A percentile compares a stretch with the other conserved stretches of the same genome.
These are phyloP conservation scores for Wakefieldia striispora DNA, from an alignment of 768 basidiomycete genomes.

Conservation along the genomic window DNA sequence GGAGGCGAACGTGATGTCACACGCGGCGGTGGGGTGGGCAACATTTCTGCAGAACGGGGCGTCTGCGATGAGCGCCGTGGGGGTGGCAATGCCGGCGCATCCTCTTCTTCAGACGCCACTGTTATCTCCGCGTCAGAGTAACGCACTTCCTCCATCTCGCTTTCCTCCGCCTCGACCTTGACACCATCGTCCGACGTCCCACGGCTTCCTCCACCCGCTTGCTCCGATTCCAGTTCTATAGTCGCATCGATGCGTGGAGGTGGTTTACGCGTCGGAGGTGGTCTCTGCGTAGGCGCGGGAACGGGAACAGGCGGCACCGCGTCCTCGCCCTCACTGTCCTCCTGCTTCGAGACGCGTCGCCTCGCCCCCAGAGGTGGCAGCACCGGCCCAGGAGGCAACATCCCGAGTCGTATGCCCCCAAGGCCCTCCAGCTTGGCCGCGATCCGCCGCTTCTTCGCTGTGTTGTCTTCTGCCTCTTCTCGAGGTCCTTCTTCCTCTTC, in stretches of 20 bases:
- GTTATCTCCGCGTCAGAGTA: constrained; percentile 49
- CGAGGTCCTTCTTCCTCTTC: constrained; percentile 20
- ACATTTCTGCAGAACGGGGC: constrained; percentile 30
- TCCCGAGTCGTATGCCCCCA: constrained; percentile 58
- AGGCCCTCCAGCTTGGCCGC: constrained; percentile 51
- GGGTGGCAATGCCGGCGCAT: constrained; percentile 53
- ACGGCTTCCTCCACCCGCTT: constrained; percentile 44
- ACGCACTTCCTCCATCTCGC: constrained; percentile 65
- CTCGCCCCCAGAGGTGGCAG: constrained; percentile 16
- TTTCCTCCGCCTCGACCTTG: constrained; percentile 67
- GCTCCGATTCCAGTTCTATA: constrained; percentile 8
- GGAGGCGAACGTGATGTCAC: constrained; percentile 30
- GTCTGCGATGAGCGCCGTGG: constrained; percentile 36
- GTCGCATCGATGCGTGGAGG: constrained; percentile 19
- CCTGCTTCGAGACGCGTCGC: constrained; percentile 15
- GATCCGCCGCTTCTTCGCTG: constrained; percentile 52
- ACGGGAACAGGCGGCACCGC: constrained; percentile 26
- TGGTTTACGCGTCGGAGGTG: constrained; percentile 32
- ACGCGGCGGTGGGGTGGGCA: constrained; percentile 49
- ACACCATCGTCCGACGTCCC: constrained; percentile 58
- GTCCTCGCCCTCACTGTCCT: constrained; percentile 32
- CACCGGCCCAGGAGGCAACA: constrained; percentile 39
- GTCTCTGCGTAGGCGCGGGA: constrained; percentile 32
- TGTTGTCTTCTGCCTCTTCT: constrained; percentile 54
- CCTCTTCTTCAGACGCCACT: constrained; percentile 34